phyloP scores from a whole-genome alignment of 768 basidiomycete species.

The Russula ochroleuca region DNA sequence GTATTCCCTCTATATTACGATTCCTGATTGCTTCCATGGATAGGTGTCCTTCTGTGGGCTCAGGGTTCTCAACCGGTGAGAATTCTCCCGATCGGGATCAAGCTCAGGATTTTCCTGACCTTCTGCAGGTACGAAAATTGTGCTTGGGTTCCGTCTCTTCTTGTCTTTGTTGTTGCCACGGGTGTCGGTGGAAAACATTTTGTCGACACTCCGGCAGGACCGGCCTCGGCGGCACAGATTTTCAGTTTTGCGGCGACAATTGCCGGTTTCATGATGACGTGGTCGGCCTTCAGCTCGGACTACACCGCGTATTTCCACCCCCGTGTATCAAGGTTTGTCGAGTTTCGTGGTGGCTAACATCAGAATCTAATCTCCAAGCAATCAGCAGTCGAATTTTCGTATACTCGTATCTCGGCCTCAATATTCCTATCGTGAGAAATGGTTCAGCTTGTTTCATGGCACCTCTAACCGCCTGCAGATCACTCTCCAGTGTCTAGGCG shows the following conservation, averaged over 20 bases:
- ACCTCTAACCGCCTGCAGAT: slow-evolving; percentile 30
- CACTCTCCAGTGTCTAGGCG: slow-evolving; percentile 55
- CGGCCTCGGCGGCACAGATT: slow-evolving; percentile 51
- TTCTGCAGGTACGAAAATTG: slow-evolving; percentile 62
- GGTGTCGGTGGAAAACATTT: slow-evolving; percentile 72
- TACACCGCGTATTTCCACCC: slow-evolving; percentile 69
- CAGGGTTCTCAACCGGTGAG: slow-evolving; percentile 55
- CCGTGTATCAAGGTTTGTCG: slow-evolving; percentile 50
- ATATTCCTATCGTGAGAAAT: slow-evolving; percentile 51
- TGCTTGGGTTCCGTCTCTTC: slow-evolving; percentile 73
- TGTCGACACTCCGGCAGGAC: slow-evolving; percentile 42
- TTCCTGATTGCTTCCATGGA: slow-evolving; percentile 2
- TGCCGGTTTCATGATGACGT: slow-evolving; percentile 71
- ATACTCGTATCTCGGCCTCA: slow-evolving; percentile 65
- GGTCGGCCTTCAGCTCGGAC: slow-evolving; percentile 58
- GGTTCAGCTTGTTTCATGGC: slow-evolving; percentile 8
- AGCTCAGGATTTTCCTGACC: background rate
- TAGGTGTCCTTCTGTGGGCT: slow-evolving; percentile 66
- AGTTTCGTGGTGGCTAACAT: background rate
- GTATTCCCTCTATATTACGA: background rate
- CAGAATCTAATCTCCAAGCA: background rate
- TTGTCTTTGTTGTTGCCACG: slow-evolving; percentile 65
- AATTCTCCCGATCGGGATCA: slow-evolving; percentile 42
- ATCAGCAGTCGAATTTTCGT: slow-evolving; percentile 55
- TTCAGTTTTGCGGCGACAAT: slow-evolving; percentile 66